Evolutionary conservation across 495 filamentous ascomycete genomes (phyloP).

Genomic region (Penicillium ochrochloron): DNA sequence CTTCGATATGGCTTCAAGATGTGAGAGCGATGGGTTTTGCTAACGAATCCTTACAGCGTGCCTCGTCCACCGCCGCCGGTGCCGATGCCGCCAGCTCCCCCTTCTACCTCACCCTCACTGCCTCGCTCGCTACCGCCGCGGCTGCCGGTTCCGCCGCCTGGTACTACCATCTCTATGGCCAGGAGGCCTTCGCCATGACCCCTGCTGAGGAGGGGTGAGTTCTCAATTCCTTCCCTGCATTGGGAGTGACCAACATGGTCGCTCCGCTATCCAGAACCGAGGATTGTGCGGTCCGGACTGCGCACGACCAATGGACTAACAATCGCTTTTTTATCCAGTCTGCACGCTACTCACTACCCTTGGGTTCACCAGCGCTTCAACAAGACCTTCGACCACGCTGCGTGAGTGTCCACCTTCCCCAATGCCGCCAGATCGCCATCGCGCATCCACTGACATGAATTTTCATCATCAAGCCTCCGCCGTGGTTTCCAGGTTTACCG

Average conservation of each 20-base stretch:
- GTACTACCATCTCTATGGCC: constrained; percentile 96
- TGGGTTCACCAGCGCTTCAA: constrained; percentile 91
- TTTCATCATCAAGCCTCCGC: constrained; percentile 68
- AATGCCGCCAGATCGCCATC: constrained; percentile 19
- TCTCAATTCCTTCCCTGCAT: constrained; percentile 12
- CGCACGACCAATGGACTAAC: constrained; percentile 24
- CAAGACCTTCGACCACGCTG: constrained; percentile 95
- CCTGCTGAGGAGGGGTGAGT: constrained; percentile 97
- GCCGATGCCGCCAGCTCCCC: constrained; percentile 55
- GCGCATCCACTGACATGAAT: constrained; percentile 34
- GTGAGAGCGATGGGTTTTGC: constrained; percentile 21
- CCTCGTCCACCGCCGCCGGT: constrained; percentile 54
- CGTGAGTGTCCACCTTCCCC: constrained; percentile 63
- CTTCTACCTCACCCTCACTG: constrained; percentile 74
- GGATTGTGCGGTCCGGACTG: constrained; percentile 31
- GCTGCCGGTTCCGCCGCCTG: constrained; percentile 87
- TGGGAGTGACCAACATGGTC: constrained; percentile 15
- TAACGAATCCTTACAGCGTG: constrained; percentile 42
- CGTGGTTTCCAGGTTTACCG: constrained; percentile 99
- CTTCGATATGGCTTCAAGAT: constrained; percentile 16
- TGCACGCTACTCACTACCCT: constrained; percentile 90
- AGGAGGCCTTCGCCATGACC: constrained; percentile 84
- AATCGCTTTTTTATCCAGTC: constrained; percentile 51
- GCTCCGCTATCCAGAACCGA: constrained; percentile 37
- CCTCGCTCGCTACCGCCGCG: constrained; percentile 77